Percentiles rank a stretch among this genome's conserved stretches.
Conservation (phyloP, 495 filamentous ascomycete genomes). For the Lasiosphaeria ovina region DNA sequence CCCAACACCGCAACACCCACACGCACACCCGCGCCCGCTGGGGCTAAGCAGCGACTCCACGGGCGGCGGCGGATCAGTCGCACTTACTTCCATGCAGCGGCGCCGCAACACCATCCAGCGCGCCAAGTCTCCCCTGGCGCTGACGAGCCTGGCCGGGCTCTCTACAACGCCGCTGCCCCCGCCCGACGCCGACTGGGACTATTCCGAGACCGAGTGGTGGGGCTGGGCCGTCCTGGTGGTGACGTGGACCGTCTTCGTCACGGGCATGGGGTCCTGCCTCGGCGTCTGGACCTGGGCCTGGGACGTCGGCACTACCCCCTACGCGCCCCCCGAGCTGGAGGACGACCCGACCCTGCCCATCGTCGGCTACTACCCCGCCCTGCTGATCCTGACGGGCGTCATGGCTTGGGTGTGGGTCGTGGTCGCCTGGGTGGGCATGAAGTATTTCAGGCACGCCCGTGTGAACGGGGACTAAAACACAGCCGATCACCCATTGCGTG, state of each 20-base stretch:
- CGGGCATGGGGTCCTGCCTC: conserved; percentile 91
- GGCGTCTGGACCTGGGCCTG: conserved; percentile 99
- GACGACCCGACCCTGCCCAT: conserved; percentile 93
- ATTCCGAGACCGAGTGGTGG: conserved; percentile 93
- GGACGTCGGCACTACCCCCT: conserved; percentile 96
- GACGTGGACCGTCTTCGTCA: conserved; percentile 93
- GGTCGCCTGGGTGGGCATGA: conserved; percentile 97
- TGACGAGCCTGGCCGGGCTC: conserved; percentile 40
- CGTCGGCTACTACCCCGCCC: conserved; percentile 91
- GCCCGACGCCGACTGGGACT: conserved; percentile 67
- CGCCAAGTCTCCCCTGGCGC: conserved; percentile 61
- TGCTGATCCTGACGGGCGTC: conserved; percentile 87
- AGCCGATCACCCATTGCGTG: neutral
- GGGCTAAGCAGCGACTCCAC: conserved; percentile 5
- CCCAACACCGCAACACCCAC: conserved; percentile 31
- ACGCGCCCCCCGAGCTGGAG: conserved; percentile 87
- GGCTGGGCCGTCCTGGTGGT: conserved; percentile 86
- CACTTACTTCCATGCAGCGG: conserved; percentile 32
- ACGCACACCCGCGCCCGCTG: conserved; percentile 7
- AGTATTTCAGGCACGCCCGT: conserved; percentile 97
- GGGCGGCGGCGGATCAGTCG: neutral
- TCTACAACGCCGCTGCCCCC: conserved; percentile 40
- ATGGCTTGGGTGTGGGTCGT: conserved; percentile 99
- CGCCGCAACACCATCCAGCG: conserved; percentile 52
- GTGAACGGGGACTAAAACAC: conserved; percentile 54